phyloP scores from a whole-genome alignment of 2,329 filamentous ascomycete genomes.

The Aspergillus sp. region DNA sequence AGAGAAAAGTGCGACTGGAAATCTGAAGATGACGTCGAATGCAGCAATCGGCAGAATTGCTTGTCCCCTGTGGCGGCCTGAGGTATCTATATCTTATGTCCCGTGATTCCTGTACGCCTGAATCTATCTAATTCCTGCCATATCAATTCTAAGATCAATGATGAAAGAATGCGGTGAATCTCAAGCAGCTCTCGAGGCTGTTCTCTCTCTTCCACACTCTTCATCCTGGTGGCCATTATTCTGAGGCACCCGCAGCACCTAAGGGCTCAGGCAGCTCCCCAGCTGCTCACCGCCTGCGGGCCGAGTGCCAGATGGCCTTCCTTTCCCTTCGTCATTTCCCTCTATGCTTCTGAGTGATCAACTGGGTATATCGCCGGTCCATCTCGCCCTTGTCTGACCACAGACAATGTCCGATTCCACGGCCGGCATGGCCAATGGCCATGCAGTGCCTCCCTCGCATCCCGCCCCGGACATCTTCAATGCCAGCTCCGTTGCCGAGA shows the following conservation, averaged over 20 bases:
- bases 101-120: not conserved
- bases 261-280: not conserved
- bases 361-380: not conserved
- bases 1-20: conserved; percentile 5
- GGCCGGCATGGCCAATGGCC: conserved; percentile 29
- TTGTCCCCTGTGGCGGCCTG: conserved; percentile 12
- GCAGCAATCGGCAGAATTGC: conserved; percentile 7
- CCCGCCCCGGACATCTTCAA: conserved; percentile 58
- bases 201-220: no score
- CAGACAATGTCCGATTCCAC: conserved; percentile 25
- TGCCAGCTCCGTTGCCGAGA: conserved; percentile 74
- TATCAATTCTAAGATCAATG: no score
- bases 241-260: no score
- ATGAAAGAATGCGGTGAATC: no score
- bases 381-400: not conserved
- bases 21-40: conserved; percentile 16
- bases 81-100: conserved; percentile 8
- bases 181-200: no score
- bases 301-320: not conserved
- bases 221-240: no score
- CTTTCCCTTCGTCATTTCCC: not conserved
- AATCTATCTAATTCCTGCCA: no score
- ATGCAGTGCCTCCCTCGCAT: conserved; percentile 17
- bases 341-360: not conserved
- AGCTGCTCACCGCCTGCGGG: not conserved